Conservation (phyloP, 768 basidiomycete genomes). For the Lactifluus hygrophoroides region DNA sequence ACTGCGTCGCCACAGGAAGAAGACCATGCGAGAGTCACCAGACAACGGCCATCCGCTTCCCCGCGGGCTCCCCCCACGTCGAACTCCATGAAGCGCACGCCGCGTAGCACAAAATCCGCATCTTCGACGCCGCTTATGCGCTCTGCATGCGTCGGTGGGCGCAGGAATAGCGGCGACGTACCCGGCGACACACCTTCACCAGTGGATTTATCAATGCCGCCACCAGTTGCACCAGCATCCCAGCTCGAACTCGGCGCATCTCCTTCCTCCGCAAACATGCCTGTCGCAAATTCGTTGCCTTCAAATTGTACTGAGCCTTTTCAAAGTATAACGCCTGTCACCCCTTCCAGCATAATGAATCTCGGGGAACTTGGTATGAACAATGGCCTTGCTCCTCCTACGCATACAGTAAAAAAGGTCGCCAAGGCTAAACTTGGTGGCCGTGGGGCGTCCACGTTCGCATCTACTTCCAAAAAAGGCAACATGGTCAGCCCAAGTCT, state of each 20-base stretch:
- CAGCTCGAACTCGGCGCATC: conserved; percentile 8
- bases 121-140: conserved; percentile 19
- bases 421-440: conserved; percentile 12
- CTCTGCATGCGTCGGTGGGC: conserved; percentile 36
- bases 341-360: conserved; percentile 91
- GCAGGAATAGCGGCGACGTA: conserved; percentile 28
- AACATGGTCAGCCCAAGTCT: conserved; percentile 43
- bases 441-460: conserved; percentile 12
- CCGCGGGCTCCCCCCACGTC: conserved; percentile 4
- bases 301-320: conserved; percentile 16
- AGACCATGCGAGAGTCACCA: conserved; percentile 9
- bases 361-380: conserved; percentile 55
- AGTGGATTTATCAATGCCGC: conserved; percentile 84
- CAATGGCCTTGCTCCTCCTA: conserved; percentile 33
- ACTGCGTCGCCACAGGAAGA: conserved; percentile 18
- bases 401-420: conserved; percentile 19
- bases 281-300: neutral
- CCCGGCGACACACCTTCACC: conserved; percentile 67
- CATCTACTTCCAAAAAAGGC: conserved; percentile 25
- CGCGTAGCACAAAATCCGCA: conserved; percentile 19
- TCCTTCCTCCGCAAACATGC: neutral
- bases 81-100: conserved; percentile 4
- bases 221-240: conserved; percentile 51
- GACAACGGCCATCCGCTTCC: conserved; percentile 17
- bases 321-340: conserved; percentile 61